These are phyloP conservation scores for Ophiostoma sp. DNA, from an alignment of 2,329 filamentous ascomycete species.

Conservation along the genomic window DNA sequence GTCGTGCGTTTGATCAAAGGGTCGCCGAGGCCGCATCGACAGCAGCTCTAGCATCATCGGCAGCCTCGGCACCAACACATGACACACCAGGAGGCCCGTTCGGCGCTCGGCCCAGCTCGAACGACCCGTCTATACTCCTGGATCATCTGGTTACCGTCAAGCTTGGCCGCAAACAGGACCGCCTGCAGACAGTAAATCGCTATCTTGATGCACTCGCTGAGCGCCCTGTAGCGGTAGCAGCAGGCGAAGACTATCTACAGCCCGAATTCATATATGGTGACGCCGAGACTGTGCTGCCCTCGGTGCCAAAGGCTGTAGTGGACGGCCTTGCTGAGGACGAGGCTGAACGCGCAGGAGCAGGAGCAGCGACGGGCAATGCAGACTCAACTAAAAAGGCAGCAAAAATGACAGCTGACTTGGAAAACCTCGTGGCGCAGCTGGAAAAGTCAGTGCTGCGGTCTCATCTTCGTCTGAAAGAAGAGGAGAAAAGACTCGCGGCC, in stretches of 20 bases:
- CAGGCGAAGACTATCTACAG: slow-evolving; percentile 43
- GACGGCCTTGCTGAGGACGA: slow-evolving; percentile 44
- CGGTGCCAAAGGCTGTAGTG: slow-evolving; percentile 48
- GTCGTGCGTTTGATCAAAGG: slow-evolving; percentile 34
- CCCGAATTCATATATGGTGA: slow-evolving; percentile 44
- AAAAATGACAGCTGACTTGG: slow-evolving; percentile 36
- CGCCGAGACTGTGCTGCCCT: slow-evolving; percentile 40
- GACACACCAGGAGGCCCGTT: neutral
- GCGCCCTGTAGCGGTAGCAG: slow-evolving; percentile 45
- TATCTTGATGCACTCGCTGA: slow-evolving; percentile 47
- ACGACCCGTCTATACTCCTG: slow-evolving; percentile 35
- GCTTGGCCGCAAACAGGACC: slow-evolving; percentile 47
- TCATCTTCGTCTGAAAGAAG: slow-evolving; percentile 51
- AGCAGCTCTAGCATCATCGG: slow-evolving; percentile 18
- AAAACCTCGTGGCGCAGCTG: slow-evolving; percentile 45
- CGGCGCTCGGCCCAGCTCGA: neutral
- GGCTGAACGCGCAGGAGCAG: neutral
- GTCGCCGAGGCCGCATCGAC: slow-evolving; percentile 26
- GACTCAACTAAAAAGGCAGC: neutral
- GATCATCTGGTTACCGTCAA: slow-evolving; percentile 48
- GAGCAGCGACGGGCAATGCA: neutral
- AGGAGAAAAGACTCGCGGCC: slow-evolving; percentile 51
- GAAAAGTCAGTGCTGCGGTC: slow-evolving; percentile 55
- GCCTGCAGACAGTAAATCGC: slow-evolving; percentile 46
- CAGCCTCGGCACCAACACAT: neutral